Evolutionary conservation across 179 eudicot genomes (phyloP).

Genomic region (Silene coronaria): DNA sequence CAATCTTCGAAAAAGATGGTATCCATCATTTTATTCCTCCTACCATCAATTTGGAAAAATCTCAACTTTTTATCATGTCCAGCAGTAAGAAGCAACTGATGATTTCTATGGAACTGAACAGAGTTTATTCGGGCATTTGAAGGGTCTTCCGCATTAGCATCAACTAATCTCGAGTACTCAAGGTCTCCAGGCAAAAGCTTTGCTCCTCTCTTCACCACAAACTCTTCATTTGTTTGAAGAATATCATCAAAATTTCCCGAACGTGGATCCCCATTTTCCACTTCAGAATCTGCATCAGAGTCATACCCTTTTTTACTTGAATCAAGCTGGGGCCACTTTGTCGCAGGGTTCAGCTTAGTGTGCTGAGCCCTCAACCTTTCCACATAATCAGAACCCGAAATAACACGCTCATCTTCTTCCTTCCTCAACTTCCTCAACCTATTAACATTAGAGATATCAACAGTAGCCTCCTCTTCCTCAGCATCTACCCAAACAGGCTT

Average conservation of each 20-base stretch:
- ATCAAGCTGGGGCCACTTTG: slow-evolving; percentile 77
- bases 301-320: slow-evolving; percentile 34
- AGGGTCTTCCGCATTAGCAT: slow-evolving; percentile 63
- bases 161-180: slow-evolving; percentile 63
- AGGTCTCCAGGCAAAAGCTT: slow-evolving; percentile 70
- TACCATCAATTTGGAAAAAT: slow-evolving; percentile 88
- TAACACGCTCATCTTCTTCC: slow-evolving; percentile 72
- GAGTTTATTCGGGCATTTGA: slow-evolving; percentile 55
- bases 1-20: slow-evolving; percentile 70
- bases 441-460: slow-evolving; percentile 65
- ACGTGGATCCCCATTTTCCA: slow-evolving; percentile 38
- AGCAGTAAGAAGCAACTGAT: slow-evolving; percentile 72
- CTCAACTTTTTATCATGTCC: slow-evolving; percentile 65
- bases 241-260: slow-evolving; percentile 38
- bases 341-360: slow-evolving; percentile 66
- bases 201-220: slow-evolving; percentile 53
- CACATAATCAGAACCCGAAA: slow-evolving; percentile 61
- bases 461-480: slow-evolving; percentile 54
- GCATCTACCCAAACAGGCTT: slow-evolving; percentile 86
- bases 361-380: slow-evolving; percentile 82
- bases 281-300: slow-evolving; percentile 69
- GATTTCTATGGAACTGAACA: slow-evolving; percentile 83
- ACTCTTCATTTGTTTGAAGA: slow-evolving; percentile 57
- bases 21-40: slow-evolving; percentile 63
- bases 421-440: slow-evolving; percentile 75